Percentiles rank a stretch among this genome's conserved stretches.
Evolutionary conservation across 2,329 filamentous ascomycete genomes (phyloP).

Genomic region (Iodosphaeria phyllophila): DNA sequence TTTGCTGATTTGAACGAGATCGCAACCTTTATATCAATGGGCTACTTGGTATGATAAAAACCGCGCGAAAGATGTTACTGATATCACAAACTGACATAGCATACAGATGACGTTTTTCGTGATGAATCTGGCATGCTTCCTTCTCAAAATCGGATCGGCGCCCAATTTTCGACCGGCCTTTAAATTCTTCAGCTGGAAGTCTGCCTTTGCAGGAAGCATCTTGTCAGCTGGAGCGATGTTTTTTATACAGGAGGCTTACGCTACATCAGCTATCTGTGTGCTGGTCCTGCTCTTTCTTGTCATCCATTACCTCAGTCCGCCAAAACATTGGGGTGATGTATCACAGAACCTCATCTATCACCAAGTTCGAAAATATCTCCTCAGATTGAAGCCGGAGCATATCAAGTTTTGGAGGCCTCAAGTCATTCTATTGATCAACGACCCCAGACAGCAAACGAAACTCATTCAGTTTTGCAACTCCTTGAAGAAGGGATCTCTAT

Average conservation of each 20-base stretch:
- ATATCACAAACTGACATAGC: slow-evolving; percentile 4
- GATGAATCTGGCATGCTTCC: slow-evolving; percentile 72
- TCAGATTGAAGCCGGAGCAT: slow-evolving; percentile 70
- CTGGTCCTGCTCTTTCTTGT: slow-evolving; percentile 63
- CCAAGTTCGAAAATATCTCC: slow-evolving; percentile 72
- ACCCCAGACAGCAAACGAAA: slow-evolving; percentile 63
- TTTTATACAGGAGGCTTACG: slow-evolving; percentile 71
- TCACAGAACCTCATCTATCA: slow-evolving; percentile 75
- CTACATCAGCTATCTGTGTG: slow-evolving; percentile 53
- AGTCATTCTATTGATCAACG: slow-evolving; percentile 67
- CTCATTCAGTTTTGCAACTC: slow-evolving; percentile 86
- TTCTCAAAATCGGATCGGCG: slow-evolving; percentile 71
- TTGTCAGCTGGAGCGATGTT: slow-evolving; percentile 71
- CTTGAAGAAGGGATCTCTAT: slow-evolving; percentile 70
- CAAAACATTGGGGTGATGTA: slow-evolving; percentile 80
- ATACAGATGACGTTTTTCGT: slow-evolving; percentile 72
- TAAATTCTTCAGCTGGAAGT: slow-evolving; percentile 77
- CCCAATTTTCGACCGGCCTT: slow-evolving; percentile 82
- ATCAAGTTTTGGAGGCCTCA: slow-evolving; percentile 90
- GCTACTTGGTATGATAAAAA: slow-evolving; percentile 41
- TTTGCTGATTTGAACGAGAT: slow-evolving; percentile 76
- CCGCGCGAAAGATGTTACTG: background rate
- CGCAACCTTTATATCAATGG: slow-evolving; percentile 78
- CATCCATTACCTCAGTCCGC: slow-evolving; percentile 71
- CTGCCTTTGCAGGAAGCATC: slow-evolving; percentile 56